phyloP scores from a whole-genome alignment of 768 basidiomycete species.

The Calocera cornea region DNA sequence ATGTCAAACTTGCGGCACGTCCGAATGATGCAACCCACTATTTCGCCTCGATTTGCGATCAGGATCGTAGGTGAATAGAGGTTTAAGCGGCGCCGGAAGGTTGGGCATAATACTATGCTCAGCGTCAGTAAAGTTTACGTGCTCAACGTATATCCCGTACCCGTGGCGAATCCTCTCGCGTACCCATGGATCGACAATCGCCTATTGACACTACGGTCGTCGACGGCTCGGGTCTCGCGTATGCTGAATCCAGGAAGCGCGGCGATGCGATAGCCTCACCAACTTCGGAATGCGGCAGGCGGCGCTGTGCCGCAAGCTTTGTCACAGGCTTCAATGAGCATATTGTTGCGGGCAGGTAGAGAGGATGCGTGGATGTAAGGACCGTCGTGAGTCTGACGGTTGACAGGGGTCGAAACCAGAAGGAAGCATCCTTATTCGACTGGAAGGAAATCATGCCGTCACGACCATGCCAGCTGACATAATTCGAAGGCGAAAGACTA shows the following conservation, averaged over 20 bases:
- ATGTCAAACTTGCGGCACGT: slow-evolving; percentile 80
- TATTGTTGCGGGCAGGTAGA: too few relatives aligned
- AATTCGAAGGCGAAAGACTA: too few relatives aligned
- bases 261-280: neutral
- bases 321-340: neutral
- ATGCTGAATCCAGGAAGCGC: neutral
- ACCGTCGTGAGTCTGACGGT: too few relatives aligned
- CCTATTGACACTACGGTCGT: neutral
- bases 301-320: neutral
- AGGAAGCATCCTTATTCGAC: too few relatives aligned
- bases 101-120: neutral
- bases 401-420: too few relatives aligned
- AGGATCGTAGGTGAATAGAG: slow-evolving; percentile 73
- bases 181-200: neutral
- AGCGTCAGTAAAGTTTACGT: neutral
- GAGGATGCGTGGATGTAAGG: too few relatives aligned
- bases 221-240: neutral
- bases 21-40: slow-evolving; percentile 87
- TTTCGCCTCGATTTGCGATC: slow-evolving; percentile 91
- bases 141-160: neutral
- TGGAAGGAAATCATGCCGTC: too few relatives aligned
- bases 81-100: slow-evolving; percentile 12
- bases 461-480: too few relatives aligned
- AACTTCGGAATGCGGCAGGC: neutral
- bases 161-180: neutral